Evolutionary conservation across 2,329 filamentous ascomycete genomes (phyloP).

Genomic region (Elsinoe batatas): DNA sequence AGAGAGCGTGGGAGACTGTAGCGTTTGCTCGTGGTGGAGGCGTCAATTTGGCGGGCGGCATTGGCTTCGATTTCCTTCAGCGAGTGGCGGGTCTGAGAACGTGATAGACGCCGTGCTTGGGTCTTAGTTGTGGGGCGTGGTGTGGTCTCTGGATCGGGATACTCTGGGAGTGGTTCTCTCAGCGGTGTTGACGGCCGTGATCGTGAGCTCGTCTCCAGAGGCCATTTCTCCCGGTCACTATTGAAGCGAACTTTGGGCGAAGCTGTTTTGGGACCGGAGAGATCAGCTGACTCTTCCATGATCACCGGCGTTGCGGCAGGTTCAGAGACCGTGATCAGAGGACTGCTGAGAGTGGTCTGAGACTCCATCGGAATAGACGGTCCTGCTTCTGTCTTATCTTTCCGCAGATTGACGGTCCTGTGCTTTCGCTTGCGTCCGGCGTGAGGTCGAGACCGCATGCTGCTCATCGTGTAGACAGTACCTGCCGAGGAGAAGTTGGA

Average conservation of each 20-base stretch:
- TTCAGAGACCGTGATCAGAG: slow-evolving; percentile 48
- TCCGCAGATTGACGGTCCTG: slow-evolving; percentile 71
- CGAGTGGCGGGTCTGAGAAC: slow-evolving; percentile 7
- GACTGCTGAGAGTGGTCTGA: slow-evolving; percentile 32
- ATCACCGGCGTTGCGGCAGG: slow-evolving; percentile 31
- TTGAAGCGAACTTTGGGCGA: slow-evolving; percentile 28
- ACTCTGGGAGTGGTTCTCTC: slow-evolving; percentile 18
- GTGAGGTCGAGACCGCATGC: slow-evolving; percentile 50
- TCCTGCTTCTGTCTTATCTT: slow-evolving; percentile 27
- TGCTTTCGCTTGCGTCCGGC: slow-evolving; percentile 70
- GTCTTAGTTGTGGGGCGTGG: slow-evolving; percentile 7
- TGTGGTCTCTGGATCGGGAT: slow-evolving; percentile 30
- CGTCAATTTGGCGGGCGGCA: neutral
- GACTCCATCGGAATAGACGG: slow-evolving; percentile 20
- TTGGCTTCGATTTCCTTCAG: slow-evolving; percentile 12
- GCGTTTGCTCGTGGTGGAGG: slow-evolving; percentile 9
- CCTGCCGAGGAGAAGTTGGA: slow-evolving; percentile 50
- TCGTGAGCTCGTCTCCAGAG: neutral
- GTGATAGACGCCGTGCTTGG: slow-evolving; percentile 9
- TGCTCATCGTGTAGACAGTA: slow-evolving; percentile 44
- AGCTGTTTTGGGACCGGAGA: slow-evolving; percentile 41
- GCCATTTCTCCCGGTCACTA: slow-evolving; percentile 15
- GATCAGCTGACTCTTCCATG: slow-evolving; percentile 16
- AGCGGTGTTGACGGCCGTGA: slow-evolving; percentile 12
- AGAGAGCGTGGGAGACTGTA: slow-evolving; percentile 17